Evolutionary conservation across 106 monocot genomes (phyloP).

Genomic region (Gastrodia elata): DNA sequence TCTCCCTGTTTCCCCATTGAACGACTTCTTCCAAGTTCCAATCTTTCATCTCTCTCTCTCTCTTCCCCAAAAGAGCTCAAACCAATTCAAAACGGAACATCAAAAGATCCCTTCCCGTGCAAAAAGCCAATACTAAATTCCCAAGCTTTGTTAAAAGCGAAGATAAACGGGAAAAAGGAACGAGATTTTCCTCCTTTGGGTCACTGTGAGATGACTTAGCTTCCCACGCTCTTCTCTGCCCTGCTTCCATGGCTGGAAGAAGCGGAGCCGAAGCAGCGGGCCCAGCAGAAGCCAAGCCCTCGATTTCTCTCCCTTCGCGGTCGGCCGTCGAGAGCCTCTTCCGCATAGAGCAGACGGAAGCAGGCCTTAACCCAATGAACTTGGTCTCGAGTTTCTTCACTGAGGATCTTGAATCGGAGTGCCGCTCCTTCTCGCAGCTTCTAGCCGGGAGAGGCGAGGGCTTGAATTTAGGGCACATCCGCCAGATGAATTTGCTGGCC

Average conservation of each 20-base stretch:
- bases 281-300: constrained; percentile 6
- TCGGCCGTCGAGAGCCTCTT: constrained; percentile 20
- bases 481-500: constrained; percentile 7
- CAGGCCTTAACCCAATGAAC: constrained; percentile 30
- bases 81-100: not conserved
- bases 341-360: constrained; percentile 13
- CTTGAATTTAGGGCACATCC: constrained; percentile 6
- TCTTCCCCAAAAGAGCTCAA: not conserved
- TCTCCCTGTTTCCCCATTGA: not conserved
- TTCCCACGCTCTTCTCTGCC: not conserved
- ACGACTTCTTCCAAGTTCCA: constrained; percentile 3
- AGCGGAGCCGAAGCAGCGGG: not conserved
- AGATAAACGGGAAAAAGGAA: not conserved
- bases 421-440: constrained; percentile 38
- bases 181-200: not conserved
- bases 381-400: constrained; percentile 35
- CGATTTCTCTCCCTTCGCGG: constrained; percentile 23
- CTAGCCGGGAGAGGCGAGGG: constrained; percentile 24
- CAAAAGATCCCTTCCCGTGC: not conserved
- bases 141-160: not conserved
- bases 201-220: not conserved
- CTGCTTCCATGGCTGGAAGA: not conserved
- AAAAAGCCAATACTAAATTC: not conserved
- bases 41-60: too few species aligned
- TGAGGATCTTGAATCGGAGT: constrained; percentile 21